phyloP scores from a whole-genome alignment of 179 eudicot species.

The Patellifolia procumbens region DNA sequence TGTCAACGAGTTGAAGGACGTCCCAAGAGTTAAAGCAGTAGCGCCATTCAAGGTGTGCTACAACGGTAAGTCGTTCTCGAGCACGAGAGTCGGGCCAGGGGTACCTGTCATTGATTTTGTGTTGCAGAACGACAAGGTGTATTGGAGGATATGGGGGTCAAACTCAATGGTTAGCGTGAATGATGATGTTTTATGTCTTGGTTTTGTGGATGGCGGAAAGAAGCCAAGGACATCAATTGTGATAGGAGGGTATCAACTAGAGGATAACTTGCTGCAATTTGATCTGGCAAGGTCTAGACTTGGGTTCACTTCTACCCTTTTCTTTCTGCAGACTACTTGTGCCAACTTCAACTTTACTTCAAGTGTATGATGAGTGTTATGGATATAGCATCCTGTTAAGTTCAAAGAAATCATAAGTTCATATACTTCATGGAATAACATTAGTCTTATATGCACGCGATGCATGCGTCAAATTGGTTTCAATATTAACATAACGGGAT shows the following conservation, averaged over 20 bases:
- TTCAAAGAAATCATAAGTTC: too few species aligned
- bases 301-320: constrained; percentile 42
- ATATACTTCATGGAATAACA: too few species aligned
- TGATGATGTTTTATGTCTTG: constrained; percentile 35
- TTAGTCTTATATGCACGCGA: too few species aligned
- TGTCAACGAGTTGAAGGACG: constrained; percentile 26
- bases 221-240: constrained; percentile 34
- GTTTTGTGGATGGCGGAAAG: constrained; percentile 44
- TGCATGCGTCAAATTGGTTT: too few species aligned
- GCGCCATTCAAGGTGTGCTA: constrained; percentile 51
- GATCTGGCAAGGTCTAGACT: constrained; percentile 40
- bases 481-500: too few species aligned
- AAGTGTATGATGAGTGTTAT: background rate
- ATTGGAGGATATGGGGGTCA: constrained; percentile 41
- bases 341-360: constrained; percentile 53
- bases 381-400: too few species aligned
- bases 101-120: constrained; percentile 40
- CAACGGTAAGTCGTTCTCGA: constrained; percentile 3
- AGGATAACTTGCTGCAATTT: constrained; percentile 49
- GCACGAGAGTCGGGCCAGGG: constrained; percentile 33
- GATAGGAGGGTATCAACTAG: constrained; percentile 49
- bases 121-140: constrained; percentile 24
- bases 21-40: constrained; percentile 32
- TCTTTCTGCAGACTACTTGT: constrained; percentile 36
- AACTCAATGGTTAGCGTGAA: constrained; percentile 41